Percentiles rank a stretch among this genome's conserved stretches.
These are phyloP conservation scores for Micractinium conductrix DNA, from an alignment of 139 green algal species.

Conservation along the genomic window DNA sequence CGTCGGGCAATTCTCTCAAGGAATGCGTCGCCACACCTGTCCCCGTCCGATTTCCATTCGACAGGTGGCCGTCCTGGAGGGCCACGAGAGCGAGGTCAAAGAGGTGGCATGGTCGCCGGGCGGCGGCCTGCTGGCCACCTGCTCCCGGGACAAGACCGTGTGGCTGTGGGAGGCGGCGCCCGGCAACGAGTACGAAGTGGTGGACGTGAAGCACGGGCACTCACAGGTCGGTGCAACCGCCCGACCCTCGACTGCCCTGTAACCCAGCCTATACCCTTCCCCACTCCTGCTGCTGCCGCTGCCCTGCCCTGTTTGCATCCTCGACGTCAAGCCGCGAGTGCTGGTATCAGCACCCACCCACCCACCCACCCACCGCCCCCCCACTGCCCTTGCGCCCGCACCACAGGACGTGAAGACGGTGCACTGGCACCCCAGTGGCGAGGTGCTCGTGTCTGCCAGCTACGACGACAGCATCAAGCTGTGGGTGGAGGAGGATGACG, in stretches of 20 bases:
- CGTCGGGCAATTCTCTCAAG: no score
- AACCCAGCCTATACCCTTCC: background rate
- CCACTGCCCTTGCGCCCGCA: background rate
- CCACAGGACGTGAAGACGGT: slow-evolving; percentile 95
- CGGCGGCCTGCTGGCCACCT: slow-evolving; percentile 88
- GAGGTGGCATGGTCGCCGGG: slow-evolving; percentile 85
- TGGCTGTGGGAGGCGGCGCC: slow-evolving; percentile 95
- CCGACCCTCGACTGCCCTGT: background rate
- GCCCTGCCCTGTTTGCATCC: background rate
- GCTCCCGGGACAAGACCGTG: slow-evolving; percentile 92
- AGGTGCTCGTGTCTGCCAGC: slow-evolving; percentile 83
- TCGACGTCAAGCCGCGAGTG: no score
- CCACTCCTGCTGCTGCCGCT: background rate
- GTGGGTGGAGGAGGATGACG: slow-evolving; percentile 83
- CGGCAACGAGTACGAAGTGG: slow-evolving; percentile 91
- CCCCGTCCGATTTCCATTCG: no score
- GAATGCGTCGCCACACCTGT: no score
- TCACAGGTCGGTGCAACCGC: slow-evolving; percentile 51
- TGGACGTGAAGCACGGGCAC: slow-evolving; percentile 95
- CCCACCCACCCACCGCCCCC: background rate
- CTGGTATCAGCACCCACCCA: no score
- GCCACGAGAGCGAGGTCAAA: slow-evolving; percentile 98
- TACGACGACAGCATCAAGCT: slow-evolving; percentile 97
- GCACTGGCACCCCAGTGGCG: slow-evolving; percentile 85
- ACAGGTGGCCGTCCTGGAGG: slow-evolving; percentile 86